Base-by-base conservation (phyloP, 2,329 filamentous ascomycete species). In the Paraphaeosphaeria minitans region DNA sequence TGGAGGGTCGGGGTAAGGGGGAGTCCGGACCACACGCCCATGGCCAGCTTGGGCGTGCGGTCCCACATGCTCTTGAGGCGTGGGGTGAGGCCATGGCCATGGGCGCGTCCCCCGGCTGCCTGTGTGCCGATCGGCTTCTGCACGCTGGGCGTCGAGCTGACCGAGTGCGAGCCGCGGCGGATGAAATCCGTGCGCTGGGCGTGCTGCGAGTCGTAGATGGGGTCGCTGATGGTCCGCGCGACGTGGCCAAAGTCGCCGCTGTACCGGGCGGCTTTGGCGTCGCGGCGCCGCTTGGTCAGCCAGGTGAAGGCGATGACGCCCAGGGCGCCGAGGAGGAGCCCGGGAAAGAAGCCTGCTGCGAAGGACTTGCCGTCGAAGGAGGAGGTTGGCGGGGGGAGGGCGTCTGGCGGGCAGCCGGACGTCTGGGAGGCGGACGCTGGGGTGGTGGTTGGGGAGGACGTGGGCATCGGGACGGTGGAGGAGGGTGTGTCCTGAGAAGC, bases 401-500 rank as follows among this genome's bases (percentile, higher is more conserved):
- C 62, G 27, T 62, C 55, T 24, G 66, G 57, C 19, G 65, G 55
- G 33, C 65, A 69, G 19, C 53, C 61, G 21, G 68, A 68, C 13
- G 72, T 72, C 48, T 75, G 73, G 3, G 72, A 75, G 8, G 67
- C 67, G n/a, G 69, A 68, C 7, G 73, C 65, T 13, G 74, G 62
- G 13, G 65, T 56, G 8, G 73, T 56, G 8, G 73, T 74, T 10
- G 71, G 46, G 9, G 73, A 71, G 3, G 70, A 61, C 5, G 72
- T 66, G 16, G 68, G 55, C 7, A 61, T 60, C 13, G 68, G 56
- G 24, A 69, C 71, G 8, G 64, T 63, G 7, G 69, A 53, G 0
- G 71, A 59, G 9, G 68, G 58, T 9, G 59, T 84, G 67, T 89
- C 82, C 16, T 77, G 61, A 61, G 87, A 74, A 65, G 78, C 80